Conservation (phyloP, 2,329 filamentous ascomycete species). For the Penicillium sp. region DNA sequence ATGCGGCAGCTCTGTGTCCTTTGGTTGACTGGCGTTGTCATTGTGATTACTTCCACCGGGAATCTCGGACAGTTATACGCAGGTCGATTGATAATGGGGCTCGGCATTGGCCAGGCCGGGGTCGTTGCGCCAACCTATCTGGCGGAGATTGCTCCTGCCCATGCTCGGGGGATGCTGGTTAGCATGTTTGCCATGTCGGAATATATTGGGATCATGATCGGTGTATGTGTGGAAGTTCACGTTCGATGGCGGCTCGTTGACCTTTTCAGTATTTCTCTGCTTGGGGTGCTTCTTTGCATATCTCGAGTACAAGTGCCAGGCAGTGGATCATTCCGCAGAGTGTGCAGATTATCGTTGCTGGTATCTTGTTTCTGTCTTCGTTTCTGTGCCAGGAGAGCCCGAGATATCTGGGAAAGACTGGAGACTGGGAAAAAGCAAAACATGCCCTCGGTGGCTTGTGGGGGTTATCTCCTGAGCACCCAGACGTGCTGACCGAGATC, state of each 20-base stretch:
- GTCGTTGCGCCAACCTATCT: constrained; percentile 90
- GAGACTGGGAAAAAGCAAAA: constrained; percentile 50
- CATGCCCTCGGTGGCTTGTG: constrained; percentile 55
- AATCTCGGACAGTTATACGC: constrained; percentile 33
- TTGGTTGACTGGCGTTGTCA: constrained; percentile 28
- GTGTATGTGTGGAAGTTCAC: constrained; percentile 7
- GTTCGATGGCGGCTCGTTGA: neutral
- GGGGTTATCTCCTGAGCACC: constrained; percentile 21
- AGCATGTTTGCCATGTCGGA: constrained; percentile 21
- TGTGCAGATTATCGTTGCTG: constrained; percentile 71
- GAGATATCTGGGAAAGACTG: constrained; percentile 65
- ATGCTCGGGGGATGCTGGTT: constrained; percentile 63
- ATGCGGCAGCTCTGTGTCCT: constrained; percentile 23
- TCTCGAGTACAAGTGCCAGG: constrained; percentile 40
- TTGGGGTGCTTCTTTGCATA: constrained; percentile 53
- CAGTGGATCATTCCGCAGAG: constrained; percentile 66
- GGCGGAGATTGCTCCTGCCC: constrained; percentile 75
- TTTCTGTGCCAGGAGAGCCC: constrained; percentile 68
- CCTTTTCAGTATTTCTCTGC: constrained; percentile 28
- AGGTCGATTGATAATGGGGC: constrained; percentile 34
- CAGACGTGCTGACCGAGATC: constrained; percentile 12
- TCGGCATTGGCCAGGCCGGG: constrained; percentile 56
- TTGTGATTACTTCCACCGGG: constrained; percentile 37
- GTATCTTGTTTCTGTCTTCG: constrained; percentile 66
- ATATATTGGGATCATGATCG: constrained; percentile 27